Evolutionary conservation across 768 basidiomycete genomes (phyloP).

Genomic region (Hericium alpestre): DNA sequence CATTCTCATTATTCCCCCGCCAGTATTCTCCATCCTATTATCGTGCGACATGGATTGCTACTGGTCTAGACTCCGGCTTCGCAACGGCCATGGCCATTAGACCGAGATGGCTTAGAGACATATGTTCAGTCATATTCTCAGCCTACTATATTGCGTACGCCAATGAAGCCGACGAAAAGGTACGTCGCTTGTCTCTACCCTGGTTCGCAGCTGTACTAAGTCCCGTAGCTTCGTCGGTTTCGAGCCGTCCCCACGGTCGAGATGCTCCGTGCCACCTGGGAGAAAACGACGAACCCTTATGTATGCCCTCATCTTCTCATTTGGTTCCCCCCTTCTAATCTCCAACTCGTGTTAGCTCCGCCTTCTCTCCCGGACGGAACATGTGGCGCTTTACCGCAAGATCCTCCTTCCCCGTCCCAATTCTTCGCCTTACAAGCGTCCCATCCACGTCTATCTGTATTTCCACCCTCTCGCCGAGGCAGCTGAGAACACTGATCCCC

Average conservation of each 20-base stretch:
- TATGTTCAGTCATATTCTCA: constrained; percentile 78
- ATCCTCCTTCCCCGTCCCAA: constrained; percentile 77
- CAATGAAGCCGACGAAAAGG: constrained; percentile 93
- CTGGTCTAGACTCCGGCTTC: constrained; percentile 94
- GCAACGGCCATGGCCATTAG: constrained; percentile 90
- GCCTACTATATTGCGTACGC: constrained; percentile 85
- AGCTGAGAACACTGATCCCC: constrained; percentile 31
- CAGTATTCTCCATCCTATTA: constrained; percentile 91
- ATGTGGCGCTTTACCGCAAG: constrained; percentile 55
- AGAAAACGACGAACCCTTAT: constrained; percentile 91
- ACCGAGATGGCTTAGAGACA: constrained; percentile 83
- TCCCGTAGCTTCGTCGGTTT: constrained; percentile 70
- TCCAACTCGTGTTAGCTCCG: constrained; percentile 44
- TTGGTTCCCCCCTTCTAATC: neutral
- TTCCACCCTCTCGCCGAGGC: constrained; percentile 61
- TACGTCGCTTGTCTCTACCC: constrained; percentile 21
- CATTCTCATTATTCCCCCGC: constrained; percentile 3
- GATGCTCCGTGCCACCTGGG: constrained; percentile 93
- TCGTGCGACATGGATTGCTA: constrained; percentile 90
- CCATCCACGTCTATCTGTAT: constrained; percentile 77
- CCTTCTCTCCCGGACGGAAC: constrained; percentile 48
- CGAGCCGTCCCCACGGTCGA: constrained; percentile 92
- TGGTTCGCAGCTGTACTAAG: neutral
- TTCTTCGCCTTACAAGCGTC: constrained; percentile 65
- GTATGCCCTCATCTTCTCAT: constrained; percentile 30